A percentile compares a stretch with the other conserved stretches of the same genome.
phyloP scores from a whole-genome alignment of 1,284 basidiomycete genomes.

The Butyriboletus regius region DNA sequence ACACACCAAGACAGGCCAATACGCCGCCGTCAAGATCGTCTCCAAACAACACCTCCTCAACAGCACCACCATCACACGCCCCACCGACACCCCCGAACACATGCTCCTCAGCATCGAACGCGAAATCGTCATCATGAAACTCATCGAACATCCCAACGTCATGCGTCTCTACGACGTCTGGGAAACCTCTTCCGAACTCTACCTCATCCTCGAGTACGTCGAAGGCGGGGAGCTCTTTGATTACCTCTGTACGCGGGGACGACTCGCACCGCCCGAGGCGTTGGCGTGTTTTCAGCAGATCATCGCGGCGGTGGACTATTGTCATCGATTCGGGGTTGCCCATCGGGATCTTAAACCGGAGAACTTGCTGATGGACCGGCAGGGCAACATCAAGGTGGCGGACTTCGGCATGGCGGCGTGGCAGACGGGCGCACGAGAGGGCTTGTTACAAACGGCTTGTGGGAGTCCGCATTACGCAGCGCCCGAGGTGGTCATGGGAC shows the following conservation, averaged over 20 bases:
- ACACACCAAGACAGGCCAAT: constrained; percentile 80
- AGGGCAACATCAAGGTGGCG: constrained; percentile 90
- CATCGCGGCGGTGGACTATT: constrained; percentile 90
- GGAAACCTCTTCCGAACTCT: constrained; percentile 88
- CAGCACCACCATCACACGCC: constrained; percentile 54
- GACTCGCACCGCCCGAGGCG: constrained; percentile 74
- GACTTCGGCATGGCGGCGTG: constrained; percentile 99
- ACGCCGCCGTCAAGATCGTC: constrained; percentile 95
- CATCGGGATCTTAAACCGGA: constrained; percentile 98
- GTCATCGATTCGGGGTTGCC: constrained; percentile 93
- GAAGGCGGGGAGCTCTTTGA: constrained; percentile 97
- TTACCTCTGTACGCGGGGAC: constrained; percentile 79
- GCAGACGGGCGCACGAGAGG: constrained; percentile 53
- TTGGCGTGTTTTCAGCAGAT: constrained; percentile 96
- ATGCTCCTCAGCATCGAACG: constrained; percentile 80
- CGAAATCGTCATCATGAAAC: constrained; percentile 99
- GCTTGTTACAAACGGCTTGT: constrained; percentile 82
- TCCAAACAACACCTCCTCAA: constrained; percentile 70
- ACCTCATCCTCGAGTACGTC: constrained; percentile 93
- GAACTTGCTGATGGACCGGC: constrained; percentile 80
- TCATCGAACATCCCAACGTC: constrained; percentile 95
- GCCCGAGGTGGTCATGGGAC: constrained; percentile 86
- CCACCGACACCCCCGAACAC: constrained; percentile 60
- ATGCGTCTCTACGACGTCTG: constrained; percentile 94
- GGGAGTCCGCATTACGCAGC: constrained; percentile 96